Evolutionary conservation across 2,329 filamentous ascomycete genomes (phyloP), one percentile per base, ranked within the genome.

Genomic region (Fusarium graminum): DNA sequence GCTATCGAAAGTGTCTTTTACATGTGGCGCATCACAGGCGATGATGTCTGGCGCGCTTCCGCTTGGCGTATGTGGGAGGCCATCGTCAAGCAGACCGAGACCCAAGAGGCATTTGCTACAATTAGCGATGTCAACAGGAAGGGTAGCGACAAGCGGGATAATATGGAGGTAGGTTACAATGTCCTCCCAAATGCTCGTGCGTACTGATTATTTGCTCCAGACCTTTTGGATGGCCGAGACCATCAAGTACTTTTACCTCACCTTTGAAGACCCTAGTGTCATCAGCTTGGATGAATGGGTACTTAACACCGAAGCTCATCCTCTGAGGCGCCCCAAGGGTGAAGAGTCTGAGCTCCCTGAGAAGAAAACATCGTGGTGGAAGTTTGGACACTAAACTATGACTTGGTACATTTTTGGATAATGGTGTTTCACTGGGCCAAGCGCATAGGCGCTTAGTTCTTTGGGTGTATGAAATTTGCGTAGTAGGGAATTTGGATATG

Each of bases 201-300:
- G 38, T 36, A 36, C 69, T 74, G 34, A 73, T 56, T 17, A 41
- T 28, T 40, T 25, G 29, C 28, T 36, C 9, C 45, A 83, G 80
- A 84, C 82, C 52, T 92, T 92, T 73, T 93, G 91, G 89, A 81
- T 91, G 69, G 88, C 88, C 4, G 90, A 93, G 80, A 93, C 90
- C 39, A 77, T 92, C 67, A 94, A 93, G 77, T 93, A 93, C 71
- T 92, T 92, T 62, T 93, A 90, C 70, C 78, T 93, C 56, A 84
- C 92, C 17, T 93, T 92, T 68, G 87, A 86, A 44, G 85, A 90
- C 52, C 85, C 88, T 4, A 80, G 83, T 13, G 73, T 88, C 22
- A 80, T 92, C 29, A 90, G 84, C 76, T 77, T 93, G 71, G 90
- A 93, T 74, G 85, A 92, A 9, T 92, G 85, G 80, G 89, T 92